A percentile compares a stretch with the other conserved stretches of the same genome.
phyloP scores from a whole-genome alignment of 257 asterid species.

The Nemophila menziesii region DNA sequence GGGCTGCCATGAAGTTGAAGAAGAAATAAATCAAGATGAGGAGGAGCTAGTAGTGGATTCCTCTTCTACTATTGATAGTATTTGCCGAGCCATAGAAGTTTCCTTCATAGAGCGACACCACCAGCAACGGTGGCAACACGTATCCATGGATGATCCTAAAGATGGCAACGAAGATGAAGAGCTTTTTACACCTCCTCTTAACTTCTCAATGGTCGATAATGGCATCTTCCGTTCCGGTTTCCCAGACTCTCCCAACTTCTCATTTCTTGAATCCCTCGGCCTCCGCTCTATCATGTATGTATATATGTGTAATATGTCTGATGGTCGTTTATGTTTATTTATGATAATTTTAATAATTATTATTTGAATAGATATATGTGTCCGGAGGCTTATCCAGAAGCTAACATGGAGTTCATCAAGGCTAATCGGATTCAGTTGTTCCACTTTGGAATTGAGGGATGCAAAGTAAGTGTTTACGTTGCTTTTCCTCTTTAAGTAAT shows the following conservation, averaged over 20 bases:
- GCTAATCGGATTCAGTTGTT: conserved; percentile 51
- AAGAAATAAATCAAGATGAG: not conserved
- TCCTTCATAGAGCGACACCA: conserved; percentile 18
- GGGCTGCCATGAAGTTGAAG: not conserved
- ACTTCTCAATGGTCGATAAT: conserved; percentile 63
- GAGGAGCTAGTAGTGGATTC: too few species aligned
- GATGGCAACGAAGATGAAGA: conserved; percentile 12
- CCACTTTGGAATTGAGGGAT: conserved; percentile 75
- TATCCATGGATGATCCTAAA: not conserved
- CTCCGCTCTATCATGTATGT: conserved; percentile 64
- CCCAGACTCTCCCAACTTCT: conserved; percentile 55
- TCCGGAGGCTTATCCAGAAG: conserved; percentile 69
- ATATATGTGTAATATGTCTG: not conserved
- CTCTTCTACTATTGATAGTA: conserved; percentile 9
- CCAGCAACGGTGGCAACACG: conserved; percentile 1
- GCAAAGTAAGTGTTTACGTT: conserved; percentile 34
- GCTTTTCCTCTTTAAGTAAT: not conserved
- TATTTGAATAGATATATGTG: conserved; percentile 47
- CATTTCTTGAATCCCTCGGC: conserved; percentile 52
- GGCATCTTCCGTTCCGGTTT: conserved; percentile 75
- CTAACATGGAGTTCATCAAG: conserved; percentile 57
- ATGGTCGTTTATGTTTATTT: not conserved
- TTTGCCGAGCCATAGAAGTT: conserved; percentile 28
- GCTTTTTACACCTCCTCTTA: conserved; percentile 59
- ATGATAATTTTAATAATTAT: conserved; percentile 3